Base-by-base conservation (phyloP, 768 basidiomycete species). In the Amanita polypyramis region DNA sequence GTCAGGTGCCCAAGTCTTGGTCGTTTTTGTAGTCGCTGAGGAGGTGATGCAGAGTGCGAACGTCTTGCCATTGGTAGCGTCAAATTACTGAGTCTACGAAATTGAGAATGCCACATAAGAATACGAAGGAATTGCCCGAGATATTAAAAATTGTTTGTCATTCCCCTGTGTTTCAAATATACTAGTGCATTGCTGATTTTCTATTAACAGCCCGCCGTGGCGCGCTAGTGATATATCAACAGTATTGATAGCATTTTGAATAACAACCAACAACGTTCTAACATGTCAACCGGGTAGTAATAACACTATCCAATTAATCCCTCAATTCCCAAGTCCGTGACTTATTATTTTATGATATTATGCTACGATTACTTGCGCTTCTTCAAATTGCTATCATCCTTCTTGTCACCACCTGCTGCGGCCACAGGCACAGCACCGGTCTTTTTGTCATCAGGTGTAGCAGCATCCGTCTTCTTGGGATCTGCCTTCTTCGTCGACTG, bases 381-480 rank as follows among this genome's bases (percentile, higher is more conserved):
- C 76, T 86, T 91, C 52, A 80, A 63, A 36, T 64, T 53, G 47
- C 69, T 70, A 52, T 86, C 83, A 9, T 80, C 77, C 69, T 82
- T 79, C 74, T 87, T 82, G 52, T 79, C 77, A 32, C 75, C 82
- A 55, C 82, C 81, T 23, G 85, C 82, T 49, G 83, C 69, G 4
- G 85, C 81, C 51, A 82, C 80, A 47, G 86, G 80, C 2, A 79
- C 74, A 36, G 70, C 66, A 33, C 82, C 77, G 19, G 70, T 66
- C 68, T 81, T 78, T 74, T 83, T 77, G 67, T 79, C 79, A 53
- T 82, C 80, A 3, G 76, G 65, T 8, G 78, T 72, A 17, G 75
- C 65, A 0, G 76, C 73, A 53, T 86, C 86, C 33, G 80, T 76
- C 74, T 90, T 90, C 75, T 90, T 89, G 33, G 82, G 58, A 34